Evolutionary conservation across 768 basidiomycete species (phyloP).

Genomic region (Macrolepiota albuminosa): DNA sequence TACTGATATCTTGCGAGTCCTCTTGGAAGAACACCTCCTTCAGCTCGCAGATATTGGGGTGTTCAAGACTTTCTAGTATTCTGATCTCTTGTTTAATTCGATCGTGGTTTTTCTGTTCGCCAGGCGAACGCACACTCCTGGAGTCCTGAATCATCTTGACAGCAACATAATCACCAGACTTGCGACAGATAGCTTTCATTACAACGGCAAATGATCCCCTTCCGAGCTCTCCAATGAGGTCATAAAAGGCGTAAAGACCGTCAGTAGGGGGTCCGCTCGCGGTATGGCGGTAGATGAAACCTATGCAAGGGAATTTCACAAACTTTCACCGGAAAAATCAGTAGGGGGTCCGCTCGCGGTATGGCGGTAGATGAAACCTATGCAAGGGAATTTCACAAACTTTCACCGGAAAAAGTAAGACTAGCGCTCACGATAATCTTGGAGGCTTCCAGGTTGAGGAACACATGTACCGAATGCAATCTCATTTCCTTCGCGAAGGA

Average conservation of each 20-base stretch:
- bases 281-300: conserved; percentile 68
- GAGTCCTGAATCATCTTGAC: conserved; percentile 80
- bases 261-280: conserved; percentile 43
- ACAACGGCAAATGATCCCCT: conserved; percentile 92
- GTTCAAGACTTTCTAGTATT: conserved; percentile 72
- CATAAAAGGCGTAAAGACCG: conserved; percentile 63
- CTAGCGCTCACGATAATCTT: conserved; percentile 67
- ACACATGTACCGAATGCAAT: conserved; percentile 72
- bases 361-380: conserved; percentile 73
- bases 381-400: not conserved
- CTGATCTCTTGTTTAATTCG: conserved; percentile 68
- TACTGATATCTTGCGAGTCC: conserved; percentile 55
- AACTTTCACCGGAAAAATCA: conserved; percentile 14
- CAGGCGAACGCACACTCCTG: conserved; percentile 29
- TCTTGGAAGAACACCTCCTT: conserved; percentile 69
- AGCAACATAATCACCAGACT: conserved; percentile 72
- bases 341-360: conserved; percentile 44
- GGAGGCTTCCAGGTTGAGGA: conserved; percentile 41
- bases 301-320: conserved; percentile 27
- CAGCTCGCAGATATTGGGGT: conserved; percentile 79
- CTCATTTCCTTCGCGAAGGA: conserved; percentile 79
- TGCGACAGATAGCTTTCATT: conserved; percentile 69
- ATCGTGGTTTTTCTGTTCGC: conserved; percentile 20
- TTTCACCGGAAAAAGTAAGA: not conserved
- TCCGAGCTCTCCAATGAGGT: conserved; percentile 69